Evolutionary conservation across 352 stramenopile species (phyloP), one percentile per base, ranked within the genome.

Genomic region (Pythium phragmitis): DNA sequence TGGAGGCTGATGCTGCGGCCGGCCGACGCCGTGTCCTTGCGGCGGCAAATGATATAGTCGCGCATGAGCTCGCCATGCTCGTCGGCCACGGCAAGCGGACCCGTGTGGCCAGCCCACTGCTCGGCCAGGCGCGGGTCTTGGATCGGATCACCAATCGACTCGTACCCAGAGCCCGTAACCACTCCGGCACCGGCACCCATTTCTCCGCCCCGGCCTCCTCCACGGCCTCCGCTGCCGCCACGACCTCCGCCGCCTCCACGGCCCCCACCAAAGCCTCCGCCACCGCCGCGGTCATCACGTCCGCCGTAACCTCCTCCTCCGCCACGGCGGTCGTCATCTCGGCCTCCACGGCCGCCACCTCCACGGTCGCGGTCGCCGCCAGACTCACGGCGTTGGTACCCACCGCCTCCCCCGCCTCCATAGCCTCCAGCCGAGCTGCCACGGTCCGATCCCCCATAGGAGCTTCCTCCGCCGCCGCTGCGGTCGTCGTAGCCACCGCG

Each of bases 41-140:
- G 81, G 2, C 58, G 70, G 47, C 75, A 85, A 54, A 89, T 85
- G 52, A 73, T 41, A 33, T 74, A 86, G 7, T 71, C 56, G 28
- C 76, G 72, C 37, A 73, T 65, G 0, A 89, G 54, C 13, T 78
- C 68, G 3, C 67, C 59, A 46, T 87, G 65, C 17, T 84, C 69
- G n/a, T 75, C 67, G n/a, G 62, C 63, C 0, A 91, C 79, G 3
- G 75, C 67, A 4, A 70, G 69, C 5, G 68, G 57, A 13, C 60
- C 72, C 37, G 63, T 55, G 39, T 65, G 67, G 23, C 78, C 80
- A 48, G 51, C 76, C 81, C 76, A 88, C 41, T 76, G 67, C 2
- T 91, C 77, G 17, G 77, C 66, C 28, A 83, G 46, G 16, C 76
- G 81, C 12, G 77, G 81, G 23, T 91, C 82, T 14, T 75, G 63